A percentile compares a stretch with the other conserved stretches of the same genome.
Evolutionary conservation across 2,329 filamentous ascomycete genomes (phyloP).

Genomic region (Incumbomyces lentus): DNA sequence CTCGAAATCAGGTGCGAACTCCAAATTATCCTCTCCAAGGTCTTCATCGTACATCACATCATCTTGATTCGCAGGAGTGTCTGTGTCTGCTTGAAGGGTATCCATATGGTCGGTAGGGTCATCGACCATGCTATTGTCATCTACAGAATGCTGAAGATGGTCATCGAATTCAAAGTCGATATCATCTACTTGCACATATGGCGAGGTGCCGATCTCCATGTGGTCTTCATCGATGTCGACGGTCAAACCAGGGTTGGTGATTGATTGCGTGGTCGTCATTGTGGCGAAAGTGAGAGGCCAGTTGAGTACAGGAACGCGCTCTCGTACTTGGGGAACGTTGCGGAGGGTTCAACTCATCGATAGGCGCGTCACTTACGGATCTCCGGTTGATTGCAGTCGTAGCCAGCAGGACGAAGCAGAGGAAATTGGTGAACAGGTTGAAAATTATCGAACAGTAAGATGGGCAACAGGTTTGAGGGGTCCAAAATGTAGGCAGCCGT

Average conservation of each 20-base stretch:
- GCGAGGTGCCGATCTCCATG: conserved; percentile 20
- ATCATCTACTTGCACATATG: conserved; percentile 18
- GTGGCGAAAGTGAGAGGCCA: too few species aligned
- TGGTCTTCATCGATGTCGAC: conserved; percentile 13
- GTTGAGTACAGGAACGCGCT: too few species aligned
- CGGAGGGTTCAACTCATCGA: background rate
- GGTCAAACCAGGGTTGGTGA: background rate
- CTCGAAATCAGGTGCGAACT: background rate
- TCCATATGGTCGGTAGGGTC: conserved; percentile 20
- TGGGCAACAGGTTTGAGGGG: too few species aligned
- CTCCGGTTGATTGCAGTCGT: background rate
- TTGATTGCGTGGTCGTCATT: conserved; percentile 5
- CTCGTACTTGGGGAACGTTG: background rate
- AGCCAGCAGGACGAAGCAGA: background rate
- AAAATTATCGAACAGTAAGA: too few species aligned
- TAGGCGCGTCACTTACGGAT: background rate
- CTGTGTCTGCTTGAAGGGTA: background rate
- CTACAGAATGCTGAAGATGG: conserved; percentile 14
- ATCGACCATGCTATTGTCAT: conserved; percentile 20
- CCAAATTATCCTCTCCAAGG: background rate
- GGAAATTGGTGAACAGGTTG: too few species aligned
- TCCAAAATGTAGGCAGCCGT: too few species aligned
- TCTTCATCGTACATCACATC: conserved; percentile 18
- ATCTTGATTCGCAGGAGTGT: conserved; percentile 7
- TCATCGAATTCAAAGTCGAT: conserved; percentile 20